Evolutionary conservation across 169 alveolate genomes (phyloP).

Genomic region (Plasmodium vinckei): DNA sequence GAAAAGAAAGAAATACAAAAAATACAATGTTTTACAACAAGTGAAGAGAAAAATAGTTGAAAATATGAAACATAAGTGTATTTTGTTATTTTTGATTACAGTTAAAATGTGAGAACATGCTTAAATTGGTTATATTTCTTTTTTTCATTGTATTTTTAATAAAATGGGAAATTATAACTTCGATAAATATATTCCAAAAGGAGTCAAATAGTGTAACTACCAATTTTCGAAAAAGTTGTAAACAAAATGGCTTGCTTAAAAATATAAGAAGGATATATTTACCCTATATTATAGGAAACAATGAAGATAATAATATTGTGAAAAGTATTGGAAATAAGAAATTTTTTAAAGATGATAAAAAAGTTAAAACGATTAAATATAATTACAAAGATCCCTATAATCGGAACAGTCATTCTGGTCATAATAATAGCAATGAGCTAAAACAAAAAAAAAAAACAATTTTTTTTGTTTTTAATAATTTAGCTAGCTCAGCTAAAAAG

Average conservation of each 20-base stretch:
- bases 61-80: too few species aligned
- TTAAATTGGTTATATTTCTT: slow-evolving; percentile 5
- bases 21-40: slow-evolving; percentile 7
- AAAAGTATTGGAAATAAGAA: too few species aligned
- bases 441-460: slow-evolving; percentile 15
- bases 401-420: background rate
- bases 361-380: too few species aligned
- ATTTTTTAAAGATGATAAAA: too few species aligned
- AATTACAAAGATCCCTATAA: too few species aligned
- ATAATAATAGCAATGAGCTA: background rate
- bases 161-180: slow-evolving; percentile 1
- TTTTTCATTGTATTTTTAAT: slow-evolving; percentile 15
- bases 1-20: background rate
- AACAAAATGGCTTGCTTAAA: background rate
- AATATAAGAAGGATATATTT: background rate
- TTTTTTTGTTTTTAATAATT: slow-evolving; percentile 3
- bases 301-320: too few species aligned
- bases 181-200: slow-evolving; percentile 4
- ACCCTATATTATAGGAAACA: background rate
- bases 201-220: background rate
- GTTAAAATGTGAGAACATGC: slow-evolving; percentile 32
- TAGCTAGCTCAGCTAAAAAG: background rate
- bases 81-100: background rate
- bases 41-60: background rate
- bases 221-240: background rate